These are phyloP conservation scores for Schizophyllum amplum DNA, from an alignment of 1,284 basidiomycete genomes.

Conservation along the genomic window DNA sequence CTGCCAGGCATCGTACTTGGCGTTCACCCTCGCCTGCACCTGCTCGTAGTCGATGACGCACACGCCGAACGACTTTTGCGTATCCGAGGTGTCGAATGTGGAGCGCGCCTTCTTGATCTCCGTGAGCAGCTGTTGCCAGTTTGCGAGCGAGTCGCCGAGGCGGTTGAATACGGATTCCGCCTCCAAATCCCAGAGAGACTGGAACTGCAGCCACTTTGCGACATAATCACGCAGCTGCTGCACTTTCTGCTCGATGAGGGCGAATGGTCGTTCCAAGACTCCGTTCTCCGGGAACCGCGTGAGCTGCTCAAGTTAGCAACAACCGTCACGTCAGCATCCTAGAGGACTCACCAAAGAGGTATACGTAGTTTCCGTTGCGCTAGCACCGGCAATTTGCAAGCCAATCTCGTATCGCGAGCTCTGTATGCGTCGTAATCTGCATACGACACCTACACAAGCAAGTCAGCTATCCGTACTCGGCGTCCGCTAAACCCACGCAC, in stretches of 20 bases:
- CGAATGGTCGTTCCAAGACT: constrained; percentile 77
- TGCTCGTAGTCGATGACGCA: constrained; percentile 97
- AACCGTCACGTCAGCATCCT: neutral
- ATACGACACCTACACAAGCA: constrained; percentile 65
- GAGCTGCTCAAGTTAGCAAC: constrained; percentile 38
- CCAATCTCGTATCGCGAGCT: constrained; percentile 96
- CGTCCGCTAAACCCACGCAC: constrained; percentile 36
- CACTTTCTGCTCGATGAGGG: constrained; percentile 84
- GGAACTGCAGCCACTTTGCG: constrained; percentile 97
- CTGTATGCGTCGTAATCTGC: constrained; percentile 80
- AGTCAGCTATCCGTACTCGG: too few species aligned
- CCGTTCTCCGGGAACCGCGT: constrained; percentile 61
- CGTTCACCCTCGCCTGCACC: constrained; percentile 94
- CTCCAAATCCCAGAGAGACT: constrained; percentile 97
- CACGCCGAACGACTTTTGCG: constrained; percentile 85
- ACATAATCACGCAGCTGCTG: constrained; percentile 86
- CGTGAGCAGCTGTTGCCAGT: constrained; percentile 92
- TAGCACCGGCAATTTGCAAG: constrained; percentile 70
- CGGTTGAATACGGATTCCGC: constrained; percentile 93
- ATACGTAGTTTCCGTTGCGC: constrained; percentile 66
- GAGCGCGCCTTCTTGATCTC: constrained; percentile 96
- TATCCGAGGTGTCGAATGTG: constrained; percentile 96
- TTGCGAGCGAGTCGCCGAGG: constrained; percentile 84
- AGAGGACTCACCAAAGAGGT: constrained; percentile 65
- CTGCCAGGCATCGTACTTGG: constrained; percentile 98